A percentile compares a stretch with the other conserved stretches of the same genome.
Evolutionary conservation across 345 rosid genomes (phyloP).

Genomic region (Arabis alpina): DNA sequence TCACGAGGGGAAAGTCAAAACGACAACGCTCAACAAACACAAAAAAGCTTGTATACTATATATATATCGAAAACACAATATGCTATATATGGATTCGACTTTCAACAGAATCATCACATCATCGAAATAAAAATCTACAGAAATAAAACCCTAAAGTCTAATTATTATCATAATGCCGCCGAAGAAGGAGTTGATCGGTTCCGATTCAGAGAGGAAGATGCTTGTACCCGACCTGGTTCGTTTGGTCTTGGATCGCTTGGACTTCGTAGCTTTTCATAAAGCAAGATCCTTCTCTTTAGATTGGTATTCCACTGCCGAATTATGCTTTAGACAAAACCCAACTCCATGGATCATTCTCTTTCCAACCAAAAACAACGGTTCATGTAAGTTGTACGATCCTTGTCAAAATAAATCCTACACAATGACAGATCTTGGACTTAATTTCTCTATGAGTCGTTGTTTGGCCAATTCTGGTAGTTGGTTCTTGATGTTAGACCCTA

Average conservation of each 20-base stretch:
- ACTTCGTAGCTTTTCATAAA: not conserved
- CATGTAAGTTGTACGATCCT: conserved; percentile 9
- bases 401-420: not conserved
- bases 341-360: conserved; percentile 1
- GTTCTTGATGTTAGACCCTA: conserved; percentile 13
- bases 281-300: not conserved
- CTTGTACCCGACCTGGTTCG: not conserved
- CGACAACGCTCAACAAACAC: no score
- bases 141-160: no score
- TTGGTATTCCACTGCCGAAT: not conserved
- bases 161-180: no score
- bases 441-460: not conserved
- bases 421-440: not conserved
- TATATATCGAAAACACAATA: no score
- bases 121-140: no score
- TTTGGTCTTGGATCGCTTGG: not conserved
- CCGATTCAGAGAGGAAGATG: not conserved
- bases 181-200: no score
- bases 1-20: no score
- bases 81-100: no score
- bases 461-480: conserved; percentile 20
- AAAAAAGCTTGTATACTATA: no score
- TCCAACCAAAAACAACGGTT: not conserved
- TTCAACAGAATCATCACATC: no score
- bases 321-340: not conserved